Evolutionary conservation across 2,329 filamentous ascomycete species (phyloP), one percentile per base, ranked within the genome.

Genomic region (Blastomyces percursus): DNA sequence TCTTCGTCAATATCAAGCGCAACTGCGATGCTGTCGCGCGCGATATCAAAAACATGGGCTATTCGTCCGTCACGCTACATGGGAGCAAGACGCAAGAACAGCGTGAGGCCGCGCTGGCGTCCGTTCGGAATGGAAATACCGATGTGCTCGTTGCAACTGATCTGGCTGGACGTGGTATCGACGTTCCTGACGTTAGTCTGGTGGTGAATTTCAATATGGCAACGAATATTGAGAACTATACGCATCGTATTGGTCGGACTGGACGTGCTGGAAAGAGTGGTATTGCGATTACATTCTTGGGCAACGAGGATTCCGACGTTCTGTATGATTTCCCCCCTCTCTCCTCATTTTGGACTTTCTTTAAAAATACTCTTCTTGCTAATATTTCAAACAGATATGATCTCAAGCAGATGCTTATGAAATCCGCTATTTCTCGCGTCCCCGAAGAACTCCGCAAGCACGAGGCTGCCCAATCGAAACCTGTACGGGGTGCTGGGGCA

Each of bases 181-280:
- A 99, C 76, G 92, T 99, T 3, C 86, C 89, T 0, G 94, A 97
- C 72, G 94, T 99, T 50, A 90, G 85, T 65, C 83, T 99, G 64
- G 94, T 99, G 63, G 83, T 99, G 74, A 99, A 99, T 80, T 99
- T 97, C 84, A 99, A 97, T 81, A 97, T 99, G 94, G 89, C 94
- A 0, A 86, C 79, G 14, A 91, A 82, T 68, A 97, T 99, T 68
- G 94, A 99, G 78, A 88, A 85, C 72, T 99, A 99, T 75, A 97
- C 93, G 2, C 94, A 99, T 81, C 87, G 94, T 79, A 89, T 99
- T 71, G 94, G 94, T 75, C 88, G 94, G 79, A 99, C 94, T 1
- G 94, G 94, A 81, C 89, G 94, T 86, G 94, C 94, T 1, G 94
- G 94, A 65, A 97, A 97, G 84, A 92, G 85, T 69, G 94, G 94